Evolutionary conservation across 2,329 filamentous ascomycete species (phyloP).

Genomic region (Oidium heveae): DNA sequence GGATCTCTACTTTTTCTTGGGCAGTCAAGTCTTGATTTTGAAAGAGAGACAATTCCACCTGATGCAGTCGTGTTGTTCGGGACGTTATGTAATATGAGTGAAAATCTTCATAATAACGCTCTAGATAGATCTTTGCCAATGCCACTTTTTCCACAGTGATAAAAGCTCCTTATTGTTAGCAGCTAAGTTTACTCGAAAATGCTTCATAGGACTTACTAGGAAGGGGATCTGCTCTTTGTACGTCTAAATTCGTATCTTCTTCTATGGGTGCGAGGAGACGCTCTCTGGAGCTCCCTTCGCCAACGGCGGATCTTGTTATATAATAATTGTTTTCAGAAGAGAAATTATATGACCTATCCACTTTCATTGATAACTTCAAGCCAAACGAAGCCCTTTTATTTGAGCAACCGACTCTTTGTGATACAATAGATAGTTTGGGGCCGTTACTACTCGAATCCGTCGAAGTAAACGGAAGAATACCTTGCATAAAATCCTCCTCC

Average conservation of each 20-base stretch:
- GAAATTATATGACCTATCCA: not conserved
- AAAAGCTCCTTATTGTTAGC: conserved; percentile 7
- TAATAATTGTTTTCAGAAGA: not conserved
- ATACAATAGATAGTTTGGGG: not conserved
- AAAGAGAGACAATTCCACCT: conserved; percentile 39
- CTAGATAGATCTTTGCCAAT: conserved; percentile 64
- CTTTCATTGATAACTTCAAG: not conserved
- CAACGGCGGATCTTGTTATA: not conserved
- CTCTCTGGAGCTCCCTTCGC: conserved; percentile 7
- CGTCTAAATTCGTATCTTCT: conserved; percentile 7
- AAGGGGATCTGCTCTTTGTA: conserved; percentile 3
- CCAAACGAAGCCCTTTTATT: not conserved
- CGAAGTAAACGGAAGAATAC: not conserved
- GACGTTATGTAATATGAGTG: conserved; percentile 27
- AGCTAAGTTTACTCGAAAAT: conserved; percentile 8
- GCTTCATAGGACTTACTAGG: not conserved
- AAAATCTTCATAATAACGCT: conserved; percentile 58
- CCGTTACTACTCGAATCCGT: not conserved
- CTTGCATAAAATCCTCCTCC: not conserved
- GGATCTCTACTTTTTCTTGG: conserved; percentile 26
- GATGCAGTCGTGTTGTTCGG: conserved; percentile 32
- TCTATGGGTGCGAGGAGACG: conserved; percentile 10
- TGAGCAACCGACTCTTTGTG: not conserved
- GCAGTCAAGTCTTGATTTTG: conserved; percentile 14
- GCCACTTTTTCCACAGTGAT: conserved; percentile 52